Evolutionary conservation across 176 grass and related monocot genomes (phyloP).

Genomic region (Metroxylon sagu): DNA sequence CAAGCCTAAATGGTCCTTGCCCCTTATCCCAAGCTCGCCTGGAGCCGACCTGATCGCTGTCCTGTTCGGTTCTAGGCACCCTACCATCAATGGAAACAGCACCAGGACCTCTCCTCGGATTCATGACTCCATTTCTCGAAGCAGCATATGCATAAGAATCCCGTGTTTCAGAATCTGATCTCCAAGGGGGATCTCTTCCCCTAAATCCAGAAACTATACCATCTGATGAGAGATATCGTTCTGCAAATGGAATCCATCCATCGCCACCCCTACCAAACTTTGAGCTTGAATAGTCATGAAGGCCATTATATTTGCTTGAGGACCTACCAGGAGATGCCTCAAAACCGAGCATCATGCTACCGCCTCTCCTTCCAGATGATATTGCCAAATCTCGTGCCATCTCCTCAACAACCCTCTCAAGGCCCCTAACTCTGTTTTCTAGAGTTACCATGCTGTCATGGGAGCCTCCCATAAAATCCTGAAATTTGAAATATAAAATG

Average conservation of each 20-base stretch:
- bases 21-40: slow-evolving; percentile 90
- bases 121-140: slow-evolving; percentile 45
- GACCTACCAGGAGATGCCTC: slow-evolving; percentile 73
- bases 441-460: slow-evolving; percentile 95
- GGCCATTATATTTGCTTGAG: slow-evolving; percentile 73
- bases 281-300: slow-evolving; percentile 62
- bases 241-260: slow-evolving; percentile 42
- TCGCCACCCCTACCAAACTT: slow-evolving; percentile 71
- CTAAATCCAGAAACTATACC: slow-evolving; percentile 40
- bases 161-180: slow-evolving; percentile 77
- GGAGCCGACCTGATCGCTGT: slow-evolving; percentile 34
- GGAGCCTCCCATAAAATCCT: slow-evolving; percentile 98
- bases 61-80: slow-evolving; percentile 40
- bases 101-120: slow-evolving; percentile 53
- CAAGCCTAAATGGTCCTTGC: slow-evolving; percentile 62
- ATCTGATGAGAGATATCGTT: slow-evolving; percentile 61
- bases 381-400: slow-evolving; percentile 81
- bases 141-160: slow-evolving; percentile 58
- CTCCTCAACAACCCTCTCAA: slow-evolving; percentile 92
- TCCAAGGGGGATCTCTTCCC: slow-evolving; percentile 56
- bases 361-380: slow-evolving; percentile 70
- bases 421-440: slow-evolving; percentile 90
- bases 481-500: slow-evolving; percentile 15
- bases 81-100: slow-evolving; percentile 48
- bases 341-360: slow-evolving; percentile 45